Base-by-base conservation (phyloP, 352 stramenopile genomes). In the Phytophthora brassicae region DNA sequence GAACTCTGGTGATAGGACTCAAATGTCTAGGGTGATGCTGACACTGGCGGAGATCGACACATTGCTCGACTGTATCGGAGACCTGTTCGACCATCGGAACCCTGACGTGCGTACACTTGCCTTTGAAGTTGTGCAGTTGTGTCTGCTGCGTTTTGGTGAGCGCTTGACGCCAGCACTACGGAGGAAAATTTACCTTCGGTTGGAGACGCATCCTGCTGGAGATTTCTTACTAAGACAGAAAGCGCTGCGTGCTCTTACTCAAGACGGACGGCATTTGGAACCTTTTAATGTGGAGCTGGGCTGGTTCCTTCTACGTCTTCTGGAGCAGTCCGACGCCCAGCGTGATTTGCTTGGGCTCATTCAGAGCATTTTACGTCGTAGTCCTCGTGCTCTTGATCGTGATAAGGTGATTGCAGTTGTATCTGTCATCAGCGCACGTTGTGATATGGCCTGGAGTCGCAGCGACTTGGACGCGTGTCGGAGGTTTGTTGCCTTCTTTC, bases 281-380 rank as follows among this genome's bases (percentile, higher is more conserved):
- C 84, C 85, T 35, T 95, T 95, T 45, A 57, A 67, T 16, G 66
- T 80, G 2, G 84, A 93, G 29, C 59, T 95, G 13, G 85, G 85
- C 0, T 90, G 83, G 84, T 71, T 94, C 4, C 36, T 95, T 11
- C 61, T 95, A 41, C 77, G 81, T 43, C 70, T 91, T 42, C 65
- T 94, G 14, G 84, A 92, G 43, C 79, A 90, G 38, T 94, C 85
- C 3, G 84, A 94, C 19, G 81, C 88, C n/a, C 85, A 93, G 54
- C 72, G 77, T 12, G 87, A 95, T 41, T 47, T 94, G 14, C 60
- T 94, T 12, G 63, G 64, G 14, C 60, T 95, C 19, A 89, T 95
- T 51, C 85, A 94, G 60, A 83, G 68, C 31, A 81, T 94, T 29
- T 57, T 94, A 11, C 72, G 80, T 19, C 76, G 83, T 17, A 90